Evolutionary conservation across 495 filamentous ascomycete genomes (phyloP).

Genomic region (Lasiosphaeris hirsuta): DNA sequence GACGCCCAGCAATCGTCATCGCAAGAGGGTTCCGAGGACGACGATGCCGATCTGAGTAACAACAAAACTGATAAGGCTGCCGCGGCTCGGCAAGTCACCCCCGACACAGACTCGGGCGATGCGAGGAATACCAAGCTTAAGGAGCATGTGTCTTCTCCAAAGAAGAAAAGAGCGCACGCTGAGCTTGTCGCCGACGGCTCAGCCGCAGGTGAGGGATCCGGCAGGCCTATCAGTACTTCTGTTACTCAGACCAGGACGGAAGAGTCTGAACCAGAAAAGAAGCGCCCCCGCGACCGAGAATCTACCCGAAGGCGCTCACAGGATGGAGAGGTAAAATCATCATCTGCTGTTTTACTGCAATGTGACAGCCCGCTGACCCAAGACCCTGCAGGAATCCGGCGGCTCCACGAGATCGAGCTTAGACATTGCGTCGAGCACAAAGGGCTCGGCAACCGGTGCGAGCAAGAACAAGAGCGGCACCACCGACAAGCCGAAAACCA

Average conservation of each 20-base stretch:
- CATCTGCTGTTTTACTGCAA: neutral
- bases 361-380: constrained; percentile 1
- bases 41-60: constrained; percentile 25
- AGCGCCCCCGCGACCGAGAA: constrained; percentile 46
- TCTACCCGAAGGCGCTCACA: constrained; percentile 17
- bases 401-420: constrained; percentile 22
- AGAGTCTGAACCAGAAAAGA: constrained; percentile 54
- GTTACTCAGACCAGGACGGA: constrained; percentile 36
- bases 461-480: constrained; percentile 8
- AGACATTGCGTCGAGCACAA: constrained; percentile 11
- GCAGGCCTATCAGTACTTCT: constrained; percentile 20
- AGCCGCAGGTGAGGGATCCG: constrained; percentile 32
- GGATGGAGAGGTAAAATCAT: constrained; percentile 23
- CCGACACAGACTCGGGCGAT: constrained; percentile 28
- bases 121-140: constrained; percentile 28
- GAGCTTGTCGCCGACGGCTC: constrained; percentile 40
- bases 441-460: constrained; percentile 1
- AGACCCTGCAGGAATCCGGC: constrained; percentile 17
- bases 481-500: constrained; percentile 22
- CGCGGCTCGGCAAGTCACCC: constrained; percentile 22
- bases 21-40: constrained; percentile 24
- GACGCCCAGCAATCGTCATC: constrained; percentile 11
- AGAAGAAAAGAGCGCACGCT: constrained; percentile 56
- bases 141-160: constrained; percentile 50
- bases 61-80: neutral